Evolutionary conservation across 768 basidiomycete species (phyloP), one percentile per base, ranked within the genome.

Genomic region (Epithele typhae): DNA sequence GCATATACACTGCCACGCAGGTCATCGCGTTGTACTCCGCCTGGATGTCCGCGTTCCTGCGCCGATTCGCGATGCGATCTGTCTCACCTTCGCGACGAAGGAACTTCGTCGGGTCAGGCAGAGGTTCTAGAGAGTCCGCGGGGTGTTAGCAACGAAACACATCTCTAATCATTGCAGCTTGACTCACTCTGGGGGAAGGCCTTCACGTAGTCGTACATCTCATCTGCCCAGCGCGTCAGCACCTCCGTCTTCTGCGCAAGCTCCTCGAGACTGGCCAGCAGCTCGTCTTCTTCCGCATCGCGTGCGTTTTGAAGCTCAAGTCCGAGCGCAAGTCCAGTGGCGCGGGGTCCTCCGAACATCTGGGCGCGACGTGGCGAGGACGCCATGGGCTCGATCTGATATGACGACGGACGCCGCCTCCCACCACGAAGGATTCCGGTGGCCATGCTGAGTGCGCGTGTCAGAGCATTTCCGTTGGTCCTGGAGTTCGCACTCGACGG

Each of bases 171-270:
- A n/a, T n/a, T n/a, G n/a, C n/a, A n/a, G n/a, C n/a, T n/a, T n/a
- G 22, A 75, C 87, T 33, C 56, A 91, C 87, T 90, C 65, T 89
- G 83, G 18, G 90, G 87, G 27, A 88, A 72, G 14, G 82, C 85
- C 63, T 91, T 91, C 22, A 92, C 87, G 59, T 81, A 83, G 57
- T 90, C 88, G 57, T 90, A 88, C 79, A 96, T 85, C 73, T 92
- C 87, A 54, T 98, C 95, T 18, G 89, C 96, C 81, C 93, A 95
- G 51, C 88, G 85, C 46, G 88, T 87, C 48, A 98, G 69, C 43
- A 94, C 92, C 50, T 89, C 84, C 25, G 95, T 95, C 76, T 98
- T 99, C 74, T 96, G 91, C 25, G 94, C 95, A 3, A 94, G 70
- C 53, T 94, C 88, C 61, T 98, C 95, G 35, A 98, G 69, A 17